Conservation (phyloP, 2,329 filamentous ascomycete genomes). For the Bisporella sp. region DNA sequence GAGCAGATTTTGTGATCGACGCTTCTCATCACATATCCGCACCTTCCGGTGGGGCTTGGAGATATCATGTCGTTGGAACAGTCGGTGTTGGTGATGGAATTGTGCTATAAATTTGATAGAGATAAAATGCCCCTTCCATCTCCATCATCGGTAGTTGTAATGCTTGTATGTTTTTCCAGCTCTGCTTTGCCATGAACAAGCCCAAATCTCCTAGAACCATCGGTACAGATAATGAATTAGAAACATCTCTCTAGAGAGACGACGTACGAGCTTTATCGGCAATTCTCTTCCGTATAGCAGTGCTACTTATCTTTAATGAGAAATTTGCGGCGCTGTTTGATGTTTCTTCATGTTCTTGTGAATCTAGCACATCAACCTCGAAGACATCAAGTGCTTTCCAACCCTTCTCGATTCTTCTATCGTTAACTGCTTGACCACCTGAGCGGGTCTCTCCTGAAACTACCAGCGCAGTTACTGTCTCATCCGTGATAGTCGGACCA, state of each 20-base stretch:
- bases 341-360: constrained; percentile 44
- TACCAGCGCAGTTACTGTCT: constrained; percentile 71
- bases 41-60: no score
- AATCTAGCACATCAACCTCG: constrained; percentile 83
- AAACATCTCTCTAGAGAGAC: constrained; percentile 9
- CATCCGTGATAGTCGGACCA: constrained; percentile 82
- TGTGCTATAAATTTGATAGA: no score
- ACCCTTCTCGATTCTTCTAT: constrained; percentile 67
- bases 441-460: constrained; percentile 82
- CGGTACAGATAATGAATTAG: no score
- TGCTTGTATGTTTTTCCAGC: no score
- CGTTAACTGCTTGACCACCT: constrained; percentile 80
- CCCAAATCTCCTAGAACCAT: no score
- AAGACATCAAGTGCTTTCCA: constrained; percentile 74
- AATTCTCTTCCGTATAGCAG: constrained; percentile 61
- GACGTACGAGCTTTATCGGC: constrained; percentile 17
- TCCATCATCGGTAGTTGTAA: no score
- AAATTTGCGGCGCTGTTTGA: constrained; percentile 52
- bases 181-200: no score
- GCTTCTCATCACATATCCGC: no score
- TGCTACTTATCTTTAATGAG: constrained; percentile 84
- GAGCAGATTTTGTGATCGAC: no score
- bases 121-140: no score
- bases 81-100: no score
- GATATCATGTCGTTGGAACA: no score